Evolutionary conservation across 345 rosid species (phyloP).

Genomic region (Linum lewisii): DNA sequence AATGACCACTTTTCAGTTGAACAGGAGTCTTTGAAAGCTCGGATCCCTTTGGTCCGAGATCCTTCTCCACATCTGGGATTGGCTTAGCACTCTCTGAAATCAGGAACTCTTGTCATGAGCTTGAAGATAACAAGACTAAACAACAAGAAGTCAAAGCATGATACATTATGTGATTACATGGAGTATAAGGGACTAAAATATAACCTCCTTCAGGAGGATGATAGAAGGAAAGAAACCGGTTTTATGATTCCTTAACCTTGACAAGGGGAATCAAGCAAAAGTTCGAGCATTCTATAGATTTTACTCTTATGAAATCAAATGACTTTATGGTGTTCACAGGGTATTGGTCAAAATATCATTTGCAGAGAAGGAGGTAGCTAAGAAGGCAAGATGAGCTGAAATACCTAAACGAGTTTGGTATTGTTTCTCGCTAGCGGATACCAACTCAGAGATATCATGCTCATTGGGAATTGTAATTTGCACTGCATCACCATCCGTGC

Average conservation of each 20-base stretch:
- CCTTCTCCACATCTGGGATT: constrained; percentile 50
- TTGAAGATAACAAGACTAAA: constrained; percentile 3
- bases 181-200: not conserved
- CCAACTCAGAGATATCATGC: constrained; percentile 31
- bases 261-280: not conserved
- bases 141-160: not conserved
- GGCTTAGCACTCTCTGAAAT: constrained; percentile 48
- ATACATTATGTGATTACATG: not conserved
- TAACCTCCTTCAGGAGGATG: not conserved
- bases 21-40: constrained; percentile 54
- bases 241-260: not conserved
- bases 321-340: not conserved
- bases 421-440: constrained; percentile 40
- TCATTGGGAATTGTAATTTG: constrained; percentile 54
- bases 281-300: not conserved
- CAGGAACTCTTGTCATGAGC: not conserved
- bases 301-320: not conserved
- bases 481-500: constrained; percentile 72
- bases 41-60: constrained; percentile 44
- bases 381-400: not conserved
- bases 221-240: not conserved
- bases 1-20: constrained; percentile 59
- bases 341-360: not conserved
- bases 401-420: constrained; percentile 51
- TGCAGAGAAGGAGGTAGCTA: not conserved